These are phyloP conservation scores for Conticribra weissflogii DNA, from an alignment of 108 stramenopile genomes.

Conservation along the genomic window DNA sequence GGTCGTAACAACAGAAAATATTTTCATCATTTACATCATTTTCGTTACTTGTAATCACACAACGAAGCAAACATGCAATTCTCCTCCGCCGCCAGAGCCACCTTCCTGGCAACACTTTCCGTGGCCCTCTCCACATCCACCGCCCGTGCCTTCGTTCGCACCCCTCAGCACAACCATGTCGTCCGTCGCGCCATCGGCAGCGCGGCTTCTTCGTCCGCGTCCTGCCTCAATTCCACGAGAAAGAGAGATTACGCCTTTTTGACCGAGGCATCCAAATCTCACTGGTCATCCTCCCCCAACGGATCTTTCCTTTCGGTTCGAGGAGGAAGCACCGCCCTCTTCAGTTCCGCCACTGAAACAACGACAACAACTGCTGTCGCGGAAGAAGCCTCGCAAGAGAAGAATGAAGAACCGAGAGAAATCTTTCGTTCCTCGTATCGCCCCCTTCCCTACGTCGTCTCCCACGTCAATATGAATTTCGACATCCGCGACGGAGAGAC, in stretches of 20 bases:
- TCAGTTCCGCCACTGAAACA: neutral
- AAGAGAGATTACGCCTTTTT: neutral
- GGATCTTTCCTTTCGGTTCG: neutral
- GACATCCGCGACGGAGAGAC: slow-evolving; percentile 76
- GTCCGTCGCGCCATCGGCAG: neutral
- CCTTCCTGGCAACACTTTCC: neutral
- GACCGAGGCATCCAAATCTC: neutral
- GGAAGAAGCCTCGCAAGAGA: slow-evolving; percentile 20
- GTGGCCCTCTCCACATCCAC: neutral
- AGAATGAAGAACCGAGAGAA: slow-evolving; percentile 51
- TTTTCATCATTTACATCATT: too few species aligned
- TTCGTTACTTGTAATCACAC: too few species aligned
- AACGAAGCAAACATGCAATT: neutral
- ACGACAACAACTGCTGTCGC: neutral
- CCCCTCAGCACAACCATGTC: neutral
- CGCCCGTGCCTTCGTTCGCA: neutral
- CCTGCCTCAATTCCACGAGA: neutral
- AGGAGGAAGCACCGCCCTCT: neutral
- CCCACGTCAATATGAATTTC: slow-evolving; percentile 72
- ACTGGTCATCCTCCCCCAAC: neutral
- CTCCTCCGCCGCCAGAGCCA: neutral
- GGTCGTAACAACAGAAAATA: too few species aligned
- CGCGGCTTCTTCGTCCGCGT: neutral
- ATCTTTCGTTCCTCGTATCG: slow-evolving; percentile 73
- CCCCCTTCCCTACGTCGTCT: slow-evolving; percentile 60